Evolutionary conservation across 768 basidiomycete species (phyloP).

Genomic region (Tylopilus cervinicoccineus): DNA sequence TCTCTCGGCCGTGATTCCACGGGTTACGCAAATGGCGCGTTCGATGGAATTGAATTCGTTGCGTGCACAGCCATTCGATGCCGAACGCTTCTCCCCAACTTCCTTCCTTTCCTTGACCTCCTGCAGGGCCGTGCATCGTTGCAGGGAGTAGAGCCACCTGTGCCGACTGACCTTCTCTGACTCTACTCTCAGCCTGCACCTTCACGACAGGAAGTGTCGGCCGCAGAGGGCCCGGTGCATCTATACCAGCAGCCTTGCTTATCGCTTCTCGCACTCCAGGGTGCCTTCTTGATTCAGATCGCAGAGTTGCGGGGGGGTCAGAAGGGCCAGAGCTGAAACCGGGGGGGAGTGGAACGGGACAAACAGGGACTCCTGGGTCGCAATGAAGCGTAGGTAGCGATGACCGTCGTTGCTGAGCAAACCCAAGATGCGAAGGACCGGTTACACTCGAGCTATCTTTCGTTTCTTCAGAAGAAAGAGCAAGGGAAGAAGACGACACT

Average conservation of each 20-base stretch:
- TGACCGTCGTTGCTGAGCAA: slow-evolving; percentile 28
- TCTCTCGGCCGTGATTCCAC: slow-evolving; percentile 85
- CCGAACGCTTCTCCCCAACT: slow-evolving; percentile 78
- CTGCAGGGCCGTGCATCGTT: background rate
- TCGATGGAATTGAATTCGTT: slow-evolving; percentile 67
- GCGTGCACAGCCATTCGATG: slow-evolving; percentile 76
- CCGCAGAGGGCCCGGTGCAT: slow-evolving; percentile 7
- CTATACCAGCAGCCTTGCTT: slow-evolving; percentile 17
- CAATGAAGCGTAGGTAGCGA: slow-evolving; percentile 53
- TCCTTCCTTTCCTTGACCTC: slow-evolving; percentile 22
- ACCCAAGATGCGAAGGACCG: background rate
- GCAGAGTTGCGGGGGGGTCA: slow-evolving; percentile 2
- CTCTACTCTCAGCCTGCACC: background rate
- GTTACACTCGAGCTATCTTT: background rate
- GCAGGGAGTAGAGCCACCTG: background rate
- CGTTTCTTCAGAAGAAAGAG: slow-evolving; percentile 6
- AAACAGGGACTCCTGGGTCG: slow-evolving; percentile 30
- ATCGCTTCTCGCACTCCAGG: slow-evolving; percentile 38
- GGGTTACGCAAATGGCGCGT: slow-evolving; percentile 83
- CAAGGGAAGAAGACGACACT: slow-evolving; percentile 38
- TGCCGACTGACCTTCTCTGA: slow-evolving; percentile 16
- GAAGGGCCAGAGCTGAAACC: slow-evolving; percentile 1
- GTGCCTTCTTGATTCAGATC: slow-evolving; percentile 38
- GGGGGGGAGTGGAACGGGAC: slow-evolving; percentile 23
- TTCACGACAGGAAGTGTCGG: slow-evolving; percentile 24